phyloP scores from a whole-genome alignment of 805 yeast genomes.

The Lipomyces anomalus region DNA sequence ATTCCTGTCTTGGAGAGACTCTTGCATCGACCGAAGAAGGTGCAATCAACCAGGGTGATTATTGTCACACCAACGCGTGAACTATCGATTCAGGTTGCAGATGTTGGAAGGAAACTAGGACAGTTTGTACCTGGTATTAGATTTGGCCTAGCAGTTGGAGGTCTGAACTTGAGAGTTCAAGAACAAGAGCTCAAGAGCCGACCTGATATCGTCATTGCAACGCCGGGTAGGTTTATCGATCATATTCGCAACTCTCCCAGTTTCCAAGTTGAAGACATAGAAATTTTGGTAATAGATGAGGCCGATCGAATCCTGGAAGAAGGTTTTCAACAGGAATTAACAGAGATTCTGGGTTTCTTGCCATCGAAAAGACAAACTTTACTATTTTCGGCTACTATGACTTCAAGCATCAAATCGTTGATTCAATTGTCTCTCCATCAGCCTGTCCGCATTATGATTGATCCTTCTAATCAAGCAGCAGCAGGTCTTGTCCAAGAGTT shows the following conservation, averaged over 20 bases:
- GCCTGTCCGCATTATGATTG: constrained; percentile 93
- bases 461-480: constrained; percentile 94
- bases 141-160: constrained; percentile 98
- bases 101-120: constrained; percentile 82
- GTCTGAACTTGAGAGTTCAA: constrained; percentile 88
- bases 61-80: constrained; percentile 96
- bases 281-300: constrained; percentile 89
- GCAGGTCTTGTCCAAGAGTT: constrained; percentile 87
- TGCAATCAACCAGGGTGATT: constrained; percentile 84
- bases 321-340: constrained; percentile 93
- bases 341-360: constrained; percentile 78
- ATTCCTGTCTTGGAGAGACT: constrained; percentile 92
- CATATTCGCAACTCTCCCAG: constrained; percentile 93
- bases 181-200: constrained; percentile 87
- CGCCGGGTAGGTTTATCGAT: constrained; percentile 98
- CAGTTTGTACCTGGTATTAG: constrained; percentile 67
- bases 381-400: constrained; percentile 97
- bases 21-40: constrained; percentile 76
- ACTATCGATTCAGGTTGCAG: constrained; percentile 90
- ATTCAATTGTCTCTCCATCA: constrained; percentile 79
- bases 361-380: constrained; percentile 92
- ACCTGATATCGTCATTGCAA: constrained; percentile 95
- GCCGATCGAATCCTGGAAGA: constrained; percentile 99
- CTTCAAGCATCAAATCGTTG: constrained; percentile 80
- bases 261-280: constrained; percentile 84